A percentile compares a stretch with the other conserved stretches of the same genome.
phyloP scores from a whole-genome alignment of 192 early-diverging fungal genomes.

The Podila minutissima region DNA sequence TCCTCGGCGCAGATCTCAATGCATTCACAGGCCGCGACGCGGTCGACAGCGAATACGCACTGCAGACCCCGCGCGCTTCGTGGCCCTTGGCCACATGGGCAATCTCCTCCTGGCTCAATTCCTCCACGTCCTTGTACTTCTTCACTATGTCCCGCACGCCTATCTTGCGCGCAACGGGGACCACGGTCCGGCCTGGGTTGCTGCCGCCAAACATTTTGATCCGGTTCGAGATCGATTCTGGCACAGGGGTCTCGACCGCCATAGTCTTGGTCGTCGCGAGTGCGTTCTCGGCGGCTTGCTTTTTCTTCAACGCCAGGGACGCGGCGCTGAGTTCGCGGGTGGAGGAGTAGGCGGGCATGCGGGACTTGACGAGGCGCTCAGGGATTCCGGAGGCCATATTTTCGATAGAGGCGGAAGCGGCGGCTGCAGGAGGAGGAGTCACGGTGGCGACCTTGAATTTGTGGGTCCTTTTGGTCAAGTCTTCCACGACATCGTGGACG shows the following conservation, averaged over 20 bases:
- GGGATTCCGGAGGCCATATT: slow-evolving; percentile 17
- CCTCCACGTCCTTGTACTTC: slow-evolving; percentile 34
- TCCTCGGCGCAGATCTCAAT: slow-evolving; percentile 7
- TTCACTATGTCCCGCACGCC: slow-evolving; percentile 33
- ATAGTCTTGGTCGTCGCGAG: slow-evolving; percentile 18
- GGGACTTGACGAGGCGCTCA: slow-evolving; percentile 1
- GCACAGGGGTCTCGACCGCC: slow-evolving; percentile 30
- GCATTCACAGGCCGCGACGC: slow-evolving; percentile 17
- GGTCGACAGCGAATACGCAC: slow-evolving; percentile 31
- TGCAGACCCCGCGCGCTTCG: slow-evolving; percentile 25
- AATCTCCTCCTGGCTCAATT: slow-evolving; percentile 26
- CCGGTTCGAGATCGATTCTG: slow-evolving; percentile 32
- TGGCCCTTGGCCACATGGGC: slow-evolving; percentile 39
- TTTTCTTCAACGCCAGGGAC: slow-evolving; percentile 34
- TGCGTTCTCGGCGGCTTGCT: slow-evolving; percentile 31
- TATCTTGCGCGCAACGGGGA: neutral
- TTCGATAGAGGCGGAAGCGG: neutral
- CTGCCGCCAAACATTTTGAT: slow-evolving; percentile 45
- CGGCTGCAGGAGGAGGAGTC: neutral
- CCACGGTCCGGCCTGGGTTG: neutral
- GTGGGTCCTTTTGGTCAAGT: neutral
- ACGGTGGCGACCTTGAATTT: neutral
- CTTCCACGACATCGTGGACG: neutral
- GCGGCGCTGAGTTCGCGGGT: slow-evolving; percentile 25
- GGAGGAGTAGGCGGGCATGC: slow-evolving; percentile 2